A percentile compares a stretch with the other conserved stretches of the same genome.
These are phyloP conservation scores for Phaeosphaeriaceae sp. DNA, from an alignment of 2,329 filamentous ascomycete species.

Conservation along the genomic window DNA sequence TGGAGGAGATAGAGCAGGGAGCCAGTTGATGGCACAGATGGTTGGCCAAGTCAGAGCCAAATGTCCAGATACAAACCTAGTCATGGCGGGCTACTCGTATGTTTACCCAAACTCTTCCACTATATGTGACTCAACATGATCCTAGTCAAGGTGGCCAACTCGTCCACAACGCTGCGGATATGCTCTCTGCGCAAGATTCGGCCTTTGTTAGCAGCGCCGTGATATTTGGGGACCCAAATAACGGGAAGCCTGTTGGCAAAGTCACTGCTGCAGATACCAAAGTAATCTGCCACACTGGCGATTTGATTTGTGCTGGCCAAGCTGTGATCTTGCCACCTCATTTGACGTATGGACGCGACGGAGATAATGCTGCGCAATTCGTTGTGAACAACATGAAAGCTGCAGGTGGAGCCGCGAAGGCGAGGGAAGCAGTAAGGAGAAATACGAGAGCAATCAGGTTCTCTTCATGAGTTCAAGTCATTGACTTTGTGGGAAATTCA, in stretches of 20 bases:
- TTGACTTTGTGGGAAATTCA: too few relatives aligned
- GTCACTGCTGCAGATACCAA: constrained; percentile 40
- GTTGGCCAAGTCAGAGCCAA: constrained; percentile 47
- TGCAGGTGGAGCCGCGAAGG: constrained; percentile 3
- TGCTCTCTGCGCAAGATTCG: constrained; percentile 30
- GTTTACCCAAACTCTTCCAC: constrained; percentile 22
- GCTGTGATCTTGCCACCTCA: constrained; percentile 40
- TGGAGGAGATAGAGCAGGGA: constrained; percentile 55
- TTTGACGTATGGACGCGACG: constrained; percentile 43
- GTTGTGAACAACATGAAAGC: constrained; percentile 29
- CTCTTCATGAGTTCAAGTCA: background rate
- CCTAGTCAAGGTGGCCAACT: constrained; percentile 49
- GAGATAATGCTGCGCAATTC: constrained; percentile 40
- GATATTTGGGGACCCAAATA: constrained; percentile 49
- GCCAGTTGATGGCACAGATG: constrained; percentile 52
- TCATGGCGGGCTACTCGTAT: constrained; percentile 58
- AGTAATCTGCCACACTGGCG: constrained; percentile 44
- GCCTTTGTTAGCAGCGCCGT: constrained; percentile 36
- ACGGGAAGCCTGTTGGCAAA: constrained; percentile 41
- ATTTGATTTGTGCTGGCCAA: constrained; percentile 44
- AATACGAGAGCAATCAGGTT: background rate
- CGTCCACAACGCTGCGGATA: constrained; percentile 54
- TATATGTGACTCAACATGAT: background rate
- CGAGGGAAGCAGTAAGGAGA: constrained; percentile 4
- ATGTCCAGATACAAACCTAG: constrained; percentile 56